Evolutionary conservation across 164 flowering plant species (phyloP), one percentile per base, ranked within the genome.

Genomic region (Nymphaea thermarum): DNA sequence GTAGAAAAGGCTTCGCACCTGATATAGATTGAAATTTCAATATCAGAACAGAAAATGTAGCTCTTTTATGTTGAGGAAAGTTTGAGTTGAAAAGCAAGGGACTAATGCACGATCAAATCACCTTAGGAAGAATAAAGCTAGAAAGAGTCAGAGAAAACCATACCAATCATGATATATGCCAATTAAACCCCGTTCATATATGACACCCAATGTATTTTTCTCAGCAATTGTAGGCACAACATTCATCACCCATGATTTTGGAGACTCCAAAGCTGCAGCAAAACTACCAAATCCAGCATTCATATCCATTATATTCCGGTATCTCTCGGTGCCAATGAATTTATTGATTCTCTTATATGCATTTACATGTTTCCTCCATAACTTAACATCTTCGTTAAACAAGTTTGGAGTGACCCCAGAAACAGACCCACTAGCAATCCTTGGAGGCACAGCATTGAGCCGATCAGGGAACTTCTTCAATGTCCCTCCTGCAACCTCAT

Each of bases 101-200:
- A 25, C 36, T 25, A 25, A 25, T 25, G 36, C 36, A 25, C 36
- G 36, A 25, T 25, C 36, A 25, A 3, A 2, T 47, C 55, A 47
- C 55, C 55, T 47, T 47, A 47, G 55, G 2, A 12, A 47, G 7
- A 3, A 14, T 47, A 47, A 47, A 47, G 36, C 4, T 5, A 14
- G 7, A 44, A 5, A 67, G 61, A 51, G 66, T 43, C 63, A 44
- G 2, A 64, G 68, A 66, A 65, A 68, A 51, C 10, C 62, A 41
- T 87, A 93, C 98, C 98, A 93, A 80, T 93, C 92, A 77, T 93
- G 98, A 76, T 93, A 93, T 76, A 93, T 90, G 66, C 98, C 98
- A 64, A 90, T 86, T 77, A 93, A 69, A 66, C 98, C 98, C 70
- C 98, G 80, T 76, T 93, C 89, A 65, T 79, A 88, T 63, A 93